Evolutionary conservation across 208 protist genomes (phyloP).

Genomic region (Herpetomonas muscarum): DNA sequence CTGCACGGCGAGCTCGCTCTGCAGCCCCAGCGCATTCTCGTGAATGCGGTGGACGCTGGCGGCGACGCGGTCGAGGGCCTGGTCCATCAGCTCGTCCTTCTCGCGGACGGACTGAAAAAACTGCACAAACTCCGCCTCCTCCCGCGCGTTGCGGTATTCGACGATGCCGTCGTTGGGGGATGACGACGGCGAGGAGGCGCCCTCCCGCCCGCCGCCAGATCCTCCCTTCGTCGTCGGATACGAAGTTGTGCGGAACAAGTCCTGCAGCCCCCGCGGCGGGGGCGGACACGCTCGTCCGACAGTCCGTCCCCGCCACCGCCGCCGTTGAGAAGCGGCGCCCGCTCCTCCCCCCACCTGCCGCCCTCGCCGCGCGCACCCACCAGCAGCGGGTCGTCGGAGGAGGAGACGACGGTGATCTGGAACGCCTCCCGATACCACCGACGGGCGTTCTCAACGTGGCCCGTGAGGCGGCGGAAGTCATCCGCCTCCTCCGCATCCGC

Average conservation of each 20-base stretch:
- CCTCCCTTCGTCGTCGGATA: neutral
- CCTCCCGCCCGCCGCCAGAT: neutral
- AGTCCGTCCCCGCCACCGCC: neutral
- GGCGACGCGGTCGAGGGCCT: slow-evolving; percentile 56
- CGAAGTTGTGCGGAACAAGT: too few relatives aligned
- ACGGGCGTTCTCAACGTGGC: slow-evolving; percentile 25
- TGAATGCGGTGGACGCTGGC: slow-evolving; percentile 48
- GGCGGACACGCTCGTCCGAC: too few relatives aligned
- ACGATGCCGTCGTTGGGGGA: neutral
- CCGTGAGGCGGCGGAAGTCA: slow-evolving; percentile 15
- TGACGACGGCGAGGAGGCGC: too few relatives aligned
- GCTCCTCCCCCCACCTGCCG: neutral
- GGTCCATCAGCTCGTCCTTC: slow-evolving; percentile 59
- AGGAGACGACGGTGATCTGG: slow-evolving; percentile 13
- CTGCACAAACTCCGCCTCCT: slow-evolving; percentile 61
- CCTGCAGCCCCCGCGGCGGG: neutral
- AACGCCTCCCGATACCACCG: slow-evolving; percentile 30
- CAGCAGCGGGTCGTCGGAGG: slow-evolving; percentile 12
- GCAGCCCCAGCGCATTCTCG: slow-evolving; percentile 54
- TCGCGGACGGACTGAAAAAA: slow-evolving; percentile 51
- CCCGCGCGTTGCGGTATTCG: slow-evolving; percentile 21
- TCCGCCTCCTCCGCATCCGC: slow-evolving; percentile 1
- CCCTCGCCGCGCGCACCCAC: slow-evolving; percentile 1
- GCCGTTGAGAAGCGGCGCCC: neutral
- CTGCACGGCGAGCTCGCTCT: slow-evolving; percentile 58